These are phyloP conservation scores for Monosporascus sp. DNA, from an alignment of 2,329 filamentous ascomycete genomes.

Conservation along the genomic window DNA sequence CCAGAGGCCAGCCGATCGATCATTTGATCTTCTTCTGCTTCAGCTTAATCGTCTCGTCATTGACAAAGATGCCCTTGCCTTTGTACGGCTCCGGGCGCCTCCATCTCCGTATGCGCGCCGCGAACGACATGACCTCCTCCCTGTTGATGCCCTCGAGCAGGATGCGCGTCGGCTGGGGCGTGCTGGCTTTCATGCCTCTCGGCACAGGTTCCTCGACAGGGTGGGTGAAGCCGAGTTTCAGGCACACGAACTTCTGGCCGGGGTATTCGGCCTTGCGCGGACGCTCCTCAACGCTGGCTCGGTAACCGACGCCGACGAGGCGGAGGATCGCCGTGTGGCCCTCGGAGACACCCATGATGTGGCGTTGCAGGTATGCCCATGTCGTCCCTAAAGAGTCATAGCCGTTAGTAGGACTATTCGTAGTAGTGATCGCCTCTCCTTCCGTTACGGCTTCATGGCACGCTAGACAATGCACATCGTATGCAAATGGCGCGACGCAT, in stretches of 20 bases:
- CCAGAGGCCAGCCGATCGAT: slow-evolving; percentile 14
- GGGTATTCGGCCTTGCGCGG: slow-evolving; percentile 69
- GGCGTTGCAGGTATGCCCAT: slow-evolving; percentile 82
- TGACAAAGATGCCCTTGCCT: slow-evolving; percentile 98
- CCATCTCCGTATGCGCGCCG: slow-evolving; percentile 83
- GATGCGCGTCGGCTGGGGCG: slow-evolving; percentile 85
- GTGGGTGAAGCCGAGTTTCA: slow-evolving; percentile 97
- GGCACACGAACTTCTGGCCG: slow-evolving; percentile 80
- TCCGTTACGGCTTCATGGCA: too few species aligned
- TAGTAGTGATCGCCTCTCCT: too few species aligned
- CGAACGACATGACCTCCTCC: slow-evolving; percentile 84
- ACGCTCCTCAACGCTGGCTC: slow-evolving; percentile 76
- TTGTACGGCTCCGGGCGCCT: slow-evolving; percentile 95
- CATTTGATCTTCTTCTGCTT: slow-evolving; percentile 98
- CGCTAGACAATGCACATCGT: too few species aligned
- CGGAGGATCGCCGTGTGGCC: slow-evolving; percentile 91
- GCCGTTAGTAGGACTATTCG: too few species aligned
- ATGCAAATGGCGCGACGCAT: too few species aligned
- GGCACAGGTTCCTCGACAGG: slow-evolving; percentile 87
- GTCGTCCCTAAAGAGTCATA: slow-evolving; percentile 61
- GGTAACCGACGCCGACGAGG: slow-evolving; percentile 91
- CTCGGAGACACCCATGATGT: slow-evolving; percentile 91
- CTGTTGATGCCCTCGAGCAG: slow-evolving; percentile 84
- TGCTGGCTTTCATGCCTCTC: slow-evolving; percentile 74
- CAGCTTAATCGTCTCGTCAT: slow-evolving; percentile 94